A percentile compares a stretch with the other conserved stretches of the same genome.
These are phyloP conservation scores for Metschnikowia arizonensis DNA, from an alignment of 805 yeast genomes.

Conservation along the genomic window DNA sequence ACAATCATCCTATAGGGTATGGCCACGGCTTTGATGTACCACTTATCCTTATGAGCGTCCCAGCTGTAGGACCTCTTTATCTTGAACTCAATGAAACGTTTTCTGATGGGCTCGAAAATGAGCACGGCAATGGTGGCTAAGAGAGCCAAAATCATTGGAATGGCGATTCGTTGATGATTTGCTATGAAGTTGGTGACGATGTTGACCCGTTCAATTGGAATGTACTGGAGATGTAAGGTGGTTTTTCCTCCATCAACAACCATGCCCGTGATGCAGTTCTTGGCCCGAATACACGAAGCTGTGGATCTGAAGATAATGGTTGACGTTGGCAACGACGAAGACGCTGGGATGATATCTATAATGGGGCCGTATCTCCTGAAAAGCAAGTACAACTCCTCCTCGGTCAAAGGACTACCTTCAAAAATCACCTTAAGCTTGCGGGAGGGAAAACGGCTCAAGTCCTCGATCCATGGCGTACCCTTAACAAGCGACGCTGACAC, in stretches of 20 bases:
- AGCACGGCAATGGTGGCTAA: slow-evolving; percentile 78
- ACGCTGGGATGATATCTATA: slow-evolving; percentile 61
- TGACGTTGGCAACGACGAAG: slow-evolving; percentile 46
- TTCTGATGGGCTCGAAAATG: slow-evolving; percentile 90
- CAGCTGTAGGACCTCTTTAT: slow-evolving; percentile 58
- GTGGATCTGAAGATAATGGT: slow-evolving; percentile 51
- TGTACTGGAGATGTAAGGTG: slow-evolving; percentile 67
- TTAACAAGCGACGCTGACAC: slow-evolving; percentile 60
- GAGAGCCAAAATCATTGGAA: slow-evolving; percentile 76
- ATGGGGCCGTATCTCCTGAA: slow-evolving; percentile 87
- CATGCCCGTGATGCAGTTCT: slow-evolving; percentile 85
- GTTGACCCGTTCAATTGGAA: slow-evolving; percentile 50
- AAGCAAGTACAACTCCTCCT: slow-evolving; percentile 74
- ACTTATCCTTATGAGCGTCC: slow-evolving; percentile 40
- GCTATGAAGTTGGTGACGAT: slow-evolving; percentile 53
- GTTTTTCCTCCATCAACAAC: slow-evolving; percentile 53
- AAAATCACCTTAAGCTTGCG: slow-evolving; percentile 59
- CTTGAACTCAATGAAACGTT: slow-evolving; percentile 69
- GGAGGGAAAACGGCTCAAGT: slow-evolving; percentile 73
- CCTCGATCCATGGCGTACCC: slow-evolving; percentile 97
- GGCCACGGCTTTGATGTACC: slow-evolving; percentile 24
- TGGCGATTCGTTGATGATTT: slow-evolving; percentile 75
- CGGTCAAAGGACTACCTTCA: slow-evolving; percentile 72
- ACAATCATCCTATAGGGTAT: slow-evolving; percentile 26
- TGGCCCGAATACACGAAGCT: slow-evolving; percentile 77